Percentiles rank a stretch among this genome's conserved stretches.
Evolutionary conservation across 2,329 filamentous ascomycete species (phyloP).

Genomic region (Xylariales sp.): DNA sequence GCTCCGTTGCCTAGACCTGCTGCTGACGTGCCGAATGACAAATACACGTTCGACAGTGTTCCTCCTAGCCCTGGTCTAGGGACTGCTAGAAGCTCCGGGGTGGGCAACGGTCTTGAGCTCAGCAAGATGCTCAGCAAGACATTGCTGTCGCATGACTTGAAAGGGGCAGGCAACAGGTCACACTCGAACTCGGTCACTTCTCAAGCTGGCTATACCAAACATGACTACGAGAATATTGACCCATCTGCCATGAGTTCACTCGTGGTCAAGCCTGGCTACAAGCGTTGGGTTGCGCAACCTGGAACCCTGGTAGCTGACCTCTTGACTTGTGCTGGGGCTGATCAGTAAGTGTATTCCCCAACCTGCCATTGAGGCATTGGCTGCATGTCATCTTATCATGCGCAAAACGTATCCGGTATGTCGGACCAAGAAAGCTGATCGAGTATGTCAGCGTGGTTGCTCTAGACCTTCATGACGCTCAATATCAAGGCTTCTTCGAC

Average conservation of each 20-base stretch:
- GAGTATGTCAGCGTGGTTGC: slow-evolving; percentile 81
- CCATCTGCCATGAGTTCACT: slow-evolving; percentile 46
- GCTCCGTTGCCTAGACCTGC: slow-evolving; percentile 76
- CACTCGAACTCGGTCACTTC: slow-evolving; percentile 37
- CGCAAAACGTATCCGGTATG: too few relatives aligned
- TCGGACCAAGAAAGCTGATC: too few relatives aligned
- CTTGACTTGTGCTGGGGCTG: slow-evolving; percentile 88
- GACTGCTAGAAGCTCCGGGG: slow-evolving; percentile 59
- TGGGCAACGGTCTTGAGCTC: slow-evolving; percentile 66
- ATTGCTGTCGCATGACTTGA: slow-evolving; percentile 43
- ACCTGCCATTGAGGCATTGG: slow-evolving; percentile 7
- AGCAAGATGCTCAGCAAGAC: slow-evolving; percentile 70
- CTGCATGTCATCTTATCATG: too few relatives aligned
- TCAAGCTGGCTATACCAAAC: slow-evolving; percentile 47
- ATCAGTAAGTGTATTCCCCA: slow-evolving; percentile 61
- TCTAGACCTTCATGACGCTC: slow-evolving; percentile 92
- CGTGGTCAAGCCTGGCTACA: slow-evolving; percentile 86
- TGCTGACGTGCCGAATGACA: slow-evolving; percentile 44
- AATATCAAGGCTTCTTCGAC: slow-evolving; percentile 98
- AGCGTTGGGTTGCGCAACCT: slow-evolving; percentile 97
- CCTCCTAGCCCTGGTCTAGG: slow-evolving; percentile 79
- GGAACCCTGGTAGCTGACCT: slow-evolving; percentile 93
- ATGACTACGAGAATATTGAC: slow-evolving; percentile 59
- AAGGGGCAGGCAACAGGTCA: slow-evolving; percentile 24
- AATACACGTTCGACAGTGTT: slow-evolving; percentile 87